These are phyloP conservation scores for Debaryomyces prosopidis DNA, from an alignment of 805 yeast genomes.

Conservation along the genomic window DNA sequence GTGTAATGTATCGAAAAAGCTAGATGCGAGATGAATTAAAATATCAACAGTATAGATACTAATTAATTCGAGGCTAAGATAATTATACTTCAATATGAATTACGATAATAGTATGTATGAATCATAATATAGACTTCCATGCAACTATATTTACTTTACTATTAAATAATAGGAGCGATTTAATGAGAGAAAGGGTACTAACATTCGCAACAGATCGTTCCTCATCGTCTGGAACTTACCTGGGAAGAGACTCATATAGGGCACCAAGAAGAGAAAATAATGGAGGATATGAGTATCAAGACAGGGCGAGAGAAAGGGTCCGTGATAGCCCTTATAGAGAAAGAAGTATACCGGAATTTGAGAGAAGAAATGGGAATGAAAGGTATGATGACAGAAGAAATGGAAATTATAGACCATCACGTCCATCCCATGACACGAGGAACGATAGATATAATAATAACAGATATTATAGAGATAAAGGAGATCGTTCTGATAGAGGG, in stretches of 20 bases:
- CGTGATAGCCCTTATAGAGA: constrained; percentile 3
- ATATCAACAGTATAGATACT: background rate
- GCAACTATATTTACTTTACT: background rate
- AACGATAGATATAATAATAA: background rate
- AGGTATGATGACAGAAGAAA: constrained; percentile 3
- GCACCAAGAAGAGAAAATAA: constrained; percentile 1
- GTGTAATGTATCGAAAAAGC: constrained; percentile 1
- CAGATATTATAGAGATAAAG: constrained; percentile 1
- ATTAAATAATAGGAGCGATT: background rate
- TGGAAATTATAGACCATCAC: background rate
- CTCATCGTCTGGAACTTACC: constrained; percentile 2
- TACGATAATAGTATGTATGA: background rate
- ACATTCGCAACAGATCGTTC: constrained; percentile 1
- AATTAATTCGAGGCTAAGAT: too few relatives aligned
- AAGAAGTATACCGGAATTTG: constrained; percentile 2
- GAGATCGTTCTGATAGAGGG: background rate
- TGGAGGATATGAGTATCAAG: constrained; percentile 2
- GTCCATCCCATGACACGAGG: constrained; percentile 1
- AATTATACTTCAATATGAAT: background rate
- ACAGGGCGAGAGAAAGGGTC: constrained; percentile 9
- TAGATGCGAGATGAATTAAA: background rate
- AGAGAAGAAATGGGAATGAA: constrained; percentile 4
- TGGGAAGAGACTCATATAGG: constrained; percentile 1
- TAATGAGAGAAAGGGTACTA: background rate
- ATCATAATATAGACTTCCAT: background rate